Evolutionary conservation across 1,284 basidiomycete species (phyloP), one percentile per base, ranked within the genome.

Genomic region (Abortiporus biennis): DNA sequence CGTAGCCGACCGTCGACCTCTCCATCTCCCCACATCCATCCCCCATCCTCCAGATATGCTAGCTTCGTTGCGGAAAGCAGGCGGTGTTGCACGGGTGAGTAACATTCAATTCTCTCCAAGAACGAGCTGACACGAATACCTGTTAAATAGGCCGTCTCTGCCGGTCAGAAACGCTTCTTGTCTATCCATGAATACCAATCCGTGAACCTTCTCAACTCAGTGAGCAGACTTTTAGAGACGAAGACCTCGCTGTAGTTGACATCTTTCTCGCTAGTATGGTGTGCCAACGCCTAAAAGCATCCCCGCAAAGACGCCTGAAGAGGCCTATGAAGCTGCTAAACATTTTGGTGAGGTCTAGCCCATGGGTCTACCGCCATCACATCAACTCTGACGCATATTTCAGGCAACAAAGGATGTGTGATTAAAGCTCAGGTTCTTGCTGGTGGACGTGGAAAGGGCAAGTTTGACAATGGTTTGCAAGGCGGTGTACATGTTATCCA

Each of bases 111-210:
- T 22, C 3, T 11, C 13, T 38, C 40, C 17, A 4, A 13, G 29
- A 27, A 24, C 43, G 16, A 24, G 13, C 16, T 27, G 36, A 30
- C 21, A 39, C 22, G 27, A 38, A 21, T 45, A 6, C 43, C 36
- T 37, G 8, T 17, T 22, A 34, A 17, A 19, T 48, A 85, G 82
- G 66, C 69, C 63, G 73, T 68, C 55, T 80, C 77, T 76, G 78
- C 77, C 56, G 76, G 81, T 62, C 92, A 95, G 78, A 90, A 76
- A 71, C 90, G 95, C 56, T 89, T 86, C 68, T 80, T 99, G 57
- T 96, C 92, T 36, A 95, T 99, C 60, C 95, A 99, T 71, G 95
- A 99, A 72, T 92, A 98, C 71, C 92, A 98, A 64, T 96, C 93
- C 42, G 89, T 98, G 66, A 83, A 86, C 56, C 75, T 99, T 38